Evolutionary conservation across 495 filamentous ascomycete species (phyloP), one percentile per base, ranked within the genome.

Genomic region (Podospora appendiculata): DNA sequence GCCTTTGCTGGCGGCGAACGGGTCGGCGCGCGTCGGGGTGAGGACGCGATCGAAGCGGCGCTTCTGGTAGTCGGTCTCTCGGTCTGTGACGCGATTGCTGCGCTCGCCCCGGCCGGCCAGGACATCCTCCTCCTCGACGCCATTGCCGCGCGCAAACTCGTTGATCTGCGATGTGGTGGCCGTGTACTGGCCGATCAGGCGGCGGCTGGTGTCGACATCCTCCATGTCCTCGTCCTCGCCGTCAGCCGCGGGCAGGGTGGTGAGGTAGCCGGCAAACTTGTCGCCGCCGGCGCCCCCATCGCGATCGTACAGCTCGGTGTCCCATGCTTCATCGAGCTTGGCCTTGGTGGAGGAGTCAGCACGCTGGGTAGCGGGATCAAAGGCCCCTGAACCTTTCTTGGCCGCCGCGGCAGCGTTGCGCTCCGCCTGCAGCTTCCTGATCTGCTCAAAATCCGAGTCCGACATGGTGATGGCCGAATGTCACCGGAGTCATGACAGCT

Each of bases 21-120:
- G 85, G 69, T 95, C 91, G 50, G 87, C 90, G 66, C 90, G 81
- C 8, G 88, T 92, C 8, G 92, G 92, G 13, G 89, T 91, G 53
- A 96, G 74, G 48, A 83, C 86, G 44, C 93, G 89, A 61, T 93
- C 81, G 63, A 92, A 90, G 47, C 89, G 82, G 50, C 91, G 89
- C 72, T 96, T 96, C 70, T 99, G 94, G 64, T 99, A 99, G 63
- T 96, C 92, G 51, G 91, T 94, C 75, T 97, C 90, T 54, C 94
- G 83, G 59, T 91, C 89, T 16, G 86, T 79, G 66, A 99, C 95
- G 61, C 90, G 84, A 18, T 86, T 89, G 66, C 87, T 83, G 72
- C 93, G 87, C 71, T 96, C 93, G 63, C 89, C 85, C 44, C 71
- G 70, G 33, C 85, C 86, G 36, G 89, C 75, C 55, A 99, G 74